Conservation (phyloP, 2,329 filamentous ascomycete genomes). For the Eutypa lata region DNA sequence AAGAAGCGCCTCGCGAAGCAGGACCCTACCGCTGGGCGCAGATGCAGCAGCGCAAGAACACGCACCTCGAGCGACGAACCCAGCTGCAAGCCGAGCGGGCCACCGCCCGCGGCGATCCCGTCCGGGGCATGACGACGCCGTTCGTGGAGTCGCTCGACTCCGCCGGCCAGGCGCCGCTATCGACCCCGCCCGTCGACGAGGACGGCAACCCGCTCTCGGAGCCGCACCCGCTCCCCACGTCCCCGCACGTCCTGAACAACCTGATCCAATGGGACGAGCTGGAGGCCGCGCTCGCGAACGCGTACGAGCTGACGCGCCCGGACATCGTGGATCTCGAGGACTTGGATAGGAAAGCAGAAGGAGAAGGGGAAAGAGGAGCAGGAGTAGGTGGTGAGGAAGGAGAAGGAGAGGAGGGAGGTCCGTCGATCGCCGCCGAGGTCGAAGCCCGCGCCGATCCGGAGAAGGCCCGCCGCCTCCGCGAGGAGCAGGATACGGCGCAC, state of each 20-base stretch:
- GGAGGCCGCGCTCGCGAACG: conserved; percentile 61
- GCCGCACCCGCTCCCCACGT: conserved; percentile 42
- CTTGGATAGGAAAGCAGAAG: no score
- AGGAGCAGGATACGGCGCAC: conserved; percentile 55
- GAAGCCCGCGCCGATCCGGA: conserved; percentile 35
- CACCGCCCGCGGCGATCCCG: conserved; percentile 68
- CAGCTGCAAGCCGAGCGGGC: conserved; percentile 65
- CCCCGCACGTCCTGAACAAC: conserved; percentile 66
- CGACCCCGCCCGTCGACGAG: conserved; percentile 35
- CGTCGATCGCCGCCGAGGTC: not conserved
- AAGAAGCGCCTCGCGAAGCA: conserved; percentile 64
- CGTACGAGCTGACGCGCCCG: conserved; percentile 65
- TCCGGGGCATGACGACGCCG: conserved; percentile 74
- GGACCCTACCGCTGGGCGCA: conserved; percentile 84
- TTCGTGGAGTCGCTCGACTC: conserved; percentile 81
- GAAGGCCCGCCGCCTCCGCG: conserved; percentile 28
- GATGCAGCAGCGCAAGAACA: conserved; percentile 77
- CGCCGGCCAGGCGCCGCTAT: conserved; percentile 46
- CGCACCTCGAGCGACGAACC: conserved; percentile 73
- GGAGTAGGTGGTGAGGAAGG: not conserved
- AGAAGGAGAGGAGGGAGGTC: not conserved
- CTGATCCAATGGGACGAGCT: conserved; percentile 69
- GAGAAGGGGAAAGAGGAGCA: not conserved
- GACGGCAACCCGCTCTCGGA: conserved; percentile 39
- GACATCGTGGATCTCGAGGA: conserved; percentile 28